Base-by-base conservation (phyloP, 1,284 basidiomycete genomes). In the Malassezia slooffiae region DNA sequence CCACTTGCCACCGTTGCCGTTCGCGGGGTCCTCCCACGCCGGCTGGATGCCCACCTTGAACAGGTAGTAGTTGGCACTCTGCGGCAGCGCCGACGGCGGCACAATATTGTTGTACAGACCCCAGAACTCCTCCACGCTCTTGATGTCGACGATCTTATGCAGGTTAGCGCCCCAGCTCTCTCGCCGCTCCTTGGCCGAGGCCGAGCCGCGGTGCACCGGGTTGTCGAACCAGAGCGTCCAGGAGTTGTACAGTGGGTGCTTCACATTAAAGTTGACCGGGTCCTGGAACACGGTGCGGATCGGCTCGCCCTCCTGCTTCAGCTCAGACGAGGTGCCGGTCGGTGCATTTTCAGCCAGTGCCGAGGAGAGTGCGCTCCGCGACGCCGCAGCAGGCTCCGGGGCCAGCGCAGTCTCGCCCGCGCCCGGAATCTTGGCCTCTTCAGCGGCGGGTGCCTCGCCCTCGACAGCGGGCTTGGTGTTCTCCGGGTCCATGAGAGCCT, bases 1-100 rank as follows among this genome's bases (percentile, higher is more conserved):
- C 91, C 91, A 99, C 74, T 96, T 97, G 49, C 91, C 91, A 38
- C 91, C 91, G 57, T 85, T 79, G 70, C 89, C 87, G 74, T 97
- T 97, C 31, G 87, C 85, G 2, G 84, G 83, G 70, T 88, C 86
- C 69, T 89, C 85, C 85, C 86, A 89, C 7, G 88, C 82, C 1
- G 86, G 85, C 44, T 85, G 76, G 41, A 89, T 74, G 35, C 80
- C 81, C 3, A 79, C 74, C 77, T 95, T 96, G 81, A 97, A 97
- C 50, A 97, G 77, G 75, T 97, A 97, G 73, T 97, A 97, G 71
- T 97, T 97, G 27, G 90, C 88, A 74, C 90, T 95, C 72, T 82
- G 81, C 27, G 88, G 88, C 59, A 97, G 75, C 64, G 82, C 79
- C 17, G 87, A 90, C n/a, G 91, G 93, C 15, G 89, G 85, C 23